phyloP scores from a whole-genome alignment of 352 stramenopile genomes.

The Pythium folliculosum region DNA sequence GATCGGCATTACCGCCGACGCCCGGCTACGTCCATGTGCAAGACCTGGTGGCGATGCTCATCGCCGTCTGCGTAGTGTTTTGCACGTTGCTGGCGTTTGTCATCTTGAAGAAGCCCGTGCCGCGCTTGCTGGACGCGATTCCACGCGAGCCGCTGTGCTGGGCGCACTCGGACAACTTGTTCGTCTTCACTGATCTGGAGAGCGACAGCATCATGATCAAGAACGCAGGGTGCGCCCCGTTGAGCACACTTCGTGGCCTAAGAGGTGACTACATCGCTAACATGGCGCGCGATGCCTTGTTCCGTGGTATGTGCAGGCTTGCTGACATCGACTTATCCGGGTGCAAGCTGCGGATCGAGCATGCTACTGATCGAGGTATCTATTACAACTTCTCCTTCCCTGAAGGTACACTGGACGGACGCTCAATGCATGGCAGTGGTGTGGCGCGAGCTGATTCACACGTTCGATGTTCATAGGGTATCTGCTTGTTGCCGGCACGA shows the following conservation, averaged over 20 bases:
- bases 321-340: conserved; percentile 26
- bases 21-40: conserved; percentile 17
- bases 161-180: conserved; percentile 27
- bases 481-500: conserved; percentile 28
- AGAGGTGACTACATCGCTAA: neutral
- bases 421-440: neutral
- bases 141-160: conserved; percentile 26
- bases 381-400: conserved; percentile 31
- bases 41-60: conserved; percentile 26
- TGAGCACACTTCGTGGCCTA: neutral
- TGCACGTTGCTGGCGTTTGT: conserved; percentile 26
- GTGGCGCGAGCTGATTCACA: neutral
- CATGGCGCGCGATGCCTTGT: neutral
- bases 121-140: conserved; percentile 23
- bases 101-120: conserved; percentile 30
- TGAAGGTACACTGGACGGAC: conserved; percentile 10
- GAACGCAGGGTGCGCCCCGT: conserved; percentile 18
- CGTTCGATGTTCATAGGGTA: conserved; percentile 10
- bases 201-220: conserved; percentile 33
- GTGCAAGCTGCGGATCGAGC: conserved; percentile 24
- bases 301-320: conserved; percentile 2
- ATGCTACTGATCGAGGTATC: conserved; percentile 27
- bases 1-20: neutral
- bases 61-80: conserved; percentile 27
- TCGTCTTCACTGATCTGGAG: conserved; percentile 28